Conservation (phyloP, 1,284 basidiomycete genomes). For the Sporisorium scitamineum region DNA sequence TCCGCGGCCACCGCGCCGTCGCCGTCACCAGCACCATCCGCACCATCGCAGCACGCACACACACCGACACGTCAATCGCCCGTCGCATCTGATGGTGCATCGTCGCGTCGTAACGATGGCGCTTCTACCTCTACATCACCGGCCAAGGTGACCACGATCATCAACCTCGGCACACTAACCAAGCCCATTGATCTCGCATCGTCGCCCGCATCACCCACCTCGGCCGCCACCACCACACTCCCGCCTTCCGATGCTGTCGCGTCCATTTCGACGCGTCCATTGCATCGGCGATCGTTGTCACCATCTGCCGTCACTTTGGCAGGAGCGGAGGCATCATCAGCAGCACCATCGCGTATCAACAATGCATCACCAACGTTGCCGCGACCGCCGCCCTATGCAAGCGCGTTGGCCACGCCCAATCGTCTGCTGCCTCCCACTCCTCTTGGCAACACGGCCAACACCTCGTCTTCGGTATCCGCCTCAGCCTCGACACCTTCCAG, state of each 20-base stretch:
- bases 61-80: conserved; percentile 33
- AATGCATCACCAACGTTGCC: conserved; percentile 14
- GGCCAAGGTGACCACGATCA: conserved; percentile 20
- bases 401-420: conserved; percentile 19
- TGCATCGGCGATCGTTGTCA: conserved; percentile 18
- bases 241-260: conserved; percentile 14
- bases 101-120: conserved; percentile 47
- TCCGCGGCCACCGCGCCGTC: conserved; percentile 52
- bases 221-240: conserved; percentile 7
- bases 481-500: conserved; percentile 19
- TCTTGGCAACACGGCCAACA: conserved; percentile 17
- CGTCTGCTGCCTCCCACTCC: conserved; percentile 42
- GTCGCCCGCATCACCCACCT: conserved; percentile 31
- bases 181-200: conserved; percentile 52
- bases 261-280: conserved; percentile 32
- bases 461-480: neutral
- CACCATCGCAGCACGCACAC: conserved; percentile 29
- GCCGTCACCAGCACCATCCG: conserved; percentile 47
- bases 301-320: conserved; percentile 6
- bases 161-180: conserved; percentile 30
- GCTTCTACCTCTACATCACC: conserved; percentile 29
- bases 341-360: conserved; percentile 1
- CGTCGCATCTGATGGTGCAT: conserved; percentile 16
- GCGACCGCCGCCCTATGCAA: conserved; percentile 19
- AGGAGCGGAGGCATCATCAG: neutral